phyloP scores from a whole-genome alignment of 208 protist species.

The Blechomonas ayalai region DNA sequence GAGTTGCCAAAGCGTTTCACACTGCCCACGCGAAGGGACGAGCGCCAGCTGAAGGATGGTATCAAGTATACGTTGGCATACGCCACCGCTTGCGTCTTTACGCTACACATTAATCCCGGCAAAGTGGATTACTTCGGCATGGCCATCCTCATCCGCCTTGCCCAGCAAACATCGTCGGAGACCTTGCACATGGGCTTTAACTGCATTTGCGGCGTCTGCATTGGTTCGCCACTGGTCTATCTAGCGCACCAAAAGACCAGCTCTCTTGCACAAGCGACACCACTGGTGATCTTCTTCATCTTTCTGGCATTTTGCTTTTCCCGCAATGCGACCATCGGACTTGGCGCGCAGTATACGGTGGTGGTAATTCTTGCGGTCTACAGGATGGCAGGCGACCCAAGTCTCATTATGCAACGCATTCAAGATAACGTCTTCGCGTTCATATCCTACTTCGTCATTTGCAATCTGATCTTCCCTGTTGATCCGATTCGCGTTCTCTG shows the following conservation, averaged over 20 bases:
- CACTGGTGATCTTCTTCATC: conserved; percentile 20
- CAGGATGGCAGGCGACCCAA: no score
- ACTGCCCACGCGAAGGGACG: conserved; percentile 30
- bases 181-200: no score
- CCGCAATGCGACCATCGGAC: conserved; percentile 21
- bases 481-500: conserved; percentile 38
- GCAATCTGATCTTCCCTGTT: conserved; percentile 61
- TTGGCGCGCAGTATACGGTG: conserved; percentile 36
- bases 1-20: conserved; percentile 35
- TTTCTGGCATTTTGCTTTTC: conserved; percentile 37
- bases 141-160: conserved; percentile 57
- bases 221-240: conserved; percentile 39
- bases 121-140: conserved; percentile 70
- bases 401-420: no score
- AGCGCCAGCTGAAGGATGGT: conserved; percentile 42
- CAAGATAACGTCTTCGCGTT: conserved; percentile 44
- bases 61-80: conserved; percentile 46
- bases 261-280: conserved; percentile 17
- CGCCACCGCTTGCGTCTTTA: conserved; percentile 33
- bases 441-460: conserved; percentile 66
- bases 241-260: conserved; percentile 24
- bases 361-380: conserved; percentile 27
- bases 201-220: no score
- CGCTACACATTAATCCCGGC: conserved; percentile 35
- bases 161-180: conserved; percentile 43